Base-by-base conservation (phyloP, 345 rosid species). In the Eucalyptus regnans region DNA sequence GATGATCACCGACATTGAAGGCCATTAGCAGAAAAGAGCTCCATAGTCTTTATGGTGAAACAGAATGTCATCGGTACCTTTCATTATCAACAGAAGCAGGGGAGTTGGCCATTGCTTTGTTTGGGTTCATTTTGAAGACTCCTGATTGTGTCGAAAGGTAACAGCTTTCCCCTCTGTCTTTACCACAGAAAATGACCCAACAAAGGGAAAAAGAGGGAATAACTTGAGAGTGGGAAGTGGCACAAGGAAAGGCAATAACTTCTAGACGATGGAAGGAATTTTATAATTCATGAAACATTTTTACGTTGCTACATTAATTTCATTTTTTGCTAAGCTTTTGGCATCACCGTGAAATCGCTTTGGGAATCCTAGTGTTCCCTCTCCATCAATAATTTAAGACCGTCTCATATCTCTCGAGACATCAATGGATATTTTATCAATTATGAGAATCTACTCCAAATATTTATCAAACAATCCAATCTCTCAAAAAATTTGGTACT, bases 281-380 rank as follows among this genome's bases (percentile, higher is more conserved):
- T 64, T 64, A 12, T 14, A 7, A 7, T 64, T n/a, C 37, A n/a
- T 68, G 7, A 15, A 68, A 71, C 25, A 18, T 33, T 22, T 68
- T 71, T 37, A 37, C 81, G 37, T 56, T 17, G 44, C 44, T 68
- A 68, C 25, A 9, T 68, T 16, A 18, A 68, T 68, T 31, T 68
- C 44, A 17, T 33, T 68, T 68, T 12, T 68, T 68, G 80, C 12
- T 68, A 31, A 31, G 43, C 23, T 33, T 17, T 17, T 5, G 44
- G 22, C 23, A 68, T 17, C 44, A 9, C 25, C 7, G 1, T 33
- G 7, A 33, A 33, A 33, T 33, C 7, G 11, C 7, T 17, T 68
- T 9, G 1, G 0, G 1, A 68, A 31, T 31, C 23, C 6, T 68
- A 20, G 3, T 15, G 23, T 68, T 33, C 25, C 4, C 3, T 33